These are phyloP conservation scores for Dipteronia dyeriana DNA, from an alignment of 345 rosid species.

Conservation along the genomic window DNA sequence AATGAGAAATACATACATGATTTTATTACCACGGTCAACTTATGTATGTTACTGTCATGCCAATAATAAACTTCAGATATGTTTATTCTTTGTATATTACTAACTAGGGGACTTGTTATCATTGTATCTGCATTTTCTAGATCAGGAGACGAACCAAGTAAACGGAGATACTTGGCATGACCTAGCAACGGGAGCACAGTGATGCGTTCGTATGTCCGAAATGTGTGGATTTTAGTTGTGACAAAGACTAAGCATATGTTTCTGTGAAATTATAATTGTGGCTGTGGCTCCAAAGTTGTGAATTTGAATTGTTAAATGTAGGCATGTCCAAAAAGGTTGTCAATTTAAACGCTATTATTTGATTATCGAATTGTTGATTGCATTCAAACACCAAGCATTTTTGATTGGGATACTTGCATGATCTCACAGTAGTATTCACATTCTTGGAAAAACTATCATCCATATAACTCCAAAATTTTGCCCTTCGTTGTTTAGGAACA, in stretches of 20 bases:
- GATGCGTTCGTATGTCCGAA: constrained; percentile 6
- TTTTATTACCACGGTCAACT: neutral
- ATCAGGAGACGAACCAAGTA: constrained; percentile 67
- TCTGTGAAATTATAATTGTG: neutral
- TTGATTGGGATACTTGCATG: too few relatives aligned
- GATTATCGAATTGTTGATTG: too few relatives aligned
- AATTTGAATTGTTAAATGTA: too few relatives aligned
- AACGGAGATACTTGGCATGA: constrained; percentile 82
- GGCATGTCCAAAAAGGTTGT: too few relatives aligned
- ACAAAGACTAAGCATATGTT: neutral
- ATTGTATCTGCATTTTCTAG: constrained; percentile 37
- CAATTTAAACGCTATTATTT: too few relatives aligned
- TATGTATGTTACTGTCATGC: neutral
- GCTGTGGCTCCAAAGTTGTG: too few relatives aligned
- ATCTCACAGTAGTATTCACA: too few relatives aligned
- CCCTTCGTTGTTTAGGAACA: too few relatives aligned
- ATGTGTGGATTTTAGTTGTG: constrained; percentile 12
- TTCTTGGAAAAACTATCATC: too few relatives aligned
- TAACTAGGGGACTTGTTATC: neutral
- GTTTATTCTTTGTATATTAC: neutral
- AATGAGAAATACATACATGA: neutral
- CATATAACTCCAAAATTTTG: too few relatives aligned
- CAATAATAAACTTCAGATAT: neutral
- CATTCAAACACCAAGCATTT: too few relatives aligned
- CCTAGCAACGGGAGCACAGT: constrained; percentile 69